Conservation (phyloP, 2,329 filamentous ascomycete species). For the Penicillium oxalicum region DNA sequence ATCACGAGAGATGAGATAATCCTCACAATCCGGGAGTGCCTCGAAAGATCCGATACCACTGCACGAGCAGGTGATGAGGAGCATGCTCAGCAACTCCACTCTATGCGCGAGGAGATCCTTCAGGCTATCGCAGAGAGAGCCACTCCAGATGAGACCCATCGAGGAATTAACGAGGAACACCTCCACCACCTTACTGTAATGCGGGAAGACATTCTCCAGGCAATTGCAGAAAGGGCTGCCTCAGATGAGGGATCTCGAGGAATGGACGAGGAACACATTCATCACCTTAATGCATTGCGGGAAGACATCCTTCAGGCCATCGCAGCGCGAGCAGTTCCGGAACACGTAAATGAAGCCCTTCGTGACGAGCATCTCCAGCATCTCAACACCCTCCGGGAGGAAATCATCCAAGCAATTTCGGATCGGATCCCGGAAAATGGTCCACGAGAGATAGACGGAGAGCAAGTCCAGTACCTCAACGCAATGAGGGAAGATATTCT, state of each 20-base stretch:
- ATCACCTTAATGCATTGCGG: slow-evolving; percentile 9
- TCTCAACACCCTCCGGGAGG: slow-evolving; percentile 26
- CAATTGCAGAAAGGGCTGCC: neutral
- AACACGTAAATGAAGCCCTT: slow-evolving; percentile 11
- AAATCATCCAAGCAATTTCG: slow-evolving; percentile 29
- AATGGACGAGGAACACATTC: slow-evolving; percentile 13
- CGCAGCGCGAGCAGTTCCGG: neutral
- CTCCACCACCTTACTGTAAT: slow-evolving; percentile 8
- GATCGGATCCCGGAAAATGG: slow-evolving; percentile 1
- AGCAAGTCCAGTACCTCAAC: slow-evolving; percentile 9
- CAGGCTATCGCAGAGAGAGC: slow-evolving; percentile 46
- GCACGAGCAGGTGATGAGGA: slow-evolving; percentile 22
- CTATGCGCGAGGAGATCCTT: slow-evolving; percentile 52
- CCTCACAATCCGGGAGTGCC: slow-evolving; percentile 73
- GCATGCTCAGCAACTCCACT: slow-evolving; percentile 18
- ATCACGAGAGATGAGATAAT: slow-evolving; percentile 79
- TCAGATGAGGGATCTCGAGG: slow-evolving; percentile 1
- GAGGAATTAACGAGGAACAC: slow-evolving; percentile 11
- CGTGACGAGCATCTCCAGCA: slow-evolving; percentile 25
- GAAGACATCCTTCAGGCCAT: slow-evolving; percentile 26
- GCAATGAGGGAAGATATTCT: slow-evolving; percentile 24
- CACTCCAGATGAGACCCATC: neutral
- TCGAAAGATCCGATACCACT: slow-evolving; percentile 66
- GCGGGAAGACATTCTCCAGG: slow-evolving; percentile 25
- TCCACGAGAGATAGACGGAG: slow-evolving; percentile 7